A percentile compares a stretch with the other conserved stretches of the same genome.
phyloP scores from a whole-genome alignment of 1,284 basidiomycete genomes.

The Cutaneotrichosporon sp. region DNA sequence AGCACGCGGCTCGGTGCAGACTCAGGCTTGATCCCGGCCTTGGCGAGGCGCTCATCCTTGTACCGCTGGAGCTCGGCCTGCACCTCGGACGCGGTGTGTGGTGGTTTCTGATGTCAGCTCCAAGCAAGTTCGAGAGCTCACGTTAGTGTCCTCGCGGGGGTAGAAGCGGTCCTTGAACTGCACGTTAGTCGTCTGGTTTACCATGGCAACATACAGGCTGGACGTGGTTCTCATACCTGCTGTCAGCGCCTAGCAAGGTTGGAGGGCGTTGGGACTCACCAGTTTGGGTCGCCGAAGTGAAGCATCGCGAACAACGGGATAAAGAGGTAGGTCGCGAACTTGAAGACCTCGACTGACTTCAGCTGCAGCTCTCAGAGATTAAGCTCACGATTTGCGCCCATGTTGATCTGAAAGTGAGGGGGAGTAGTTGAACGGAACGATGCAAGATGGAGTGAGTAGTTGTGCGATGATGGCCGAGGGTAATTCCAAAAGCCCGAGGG shows the following conservation, averaged over 20 bases:
- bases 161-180: conserved; percentile 47
- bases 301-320: conserved; percentile 79
- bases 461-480: conserved; percentile 3
- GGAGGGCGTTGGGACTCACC: conserved; percentile 56
- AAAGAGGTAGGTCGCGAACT: conserved; percentile 83
- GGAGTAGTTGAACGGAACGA: background rate
- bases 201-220: conserved; percentile 19
- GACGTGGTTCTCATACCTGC: conserved; percentile 30
- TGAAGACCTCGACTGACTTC: conserved; percentile 72
- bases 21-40: conserved; percentile 7
- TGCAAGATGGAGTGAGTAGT: background rate
- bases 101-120: conserved; percentile 38
- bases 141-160: conserved; percentile 50
- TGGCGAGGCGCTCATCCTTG: conserved; percentile 31
- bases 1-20: conserved; percentile 4
- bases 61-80: conserved; percentile 40
- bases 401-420: conserved; percentile 9
- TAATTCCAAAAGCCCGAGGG: background rate
- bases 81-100: conserved; percentile 34
- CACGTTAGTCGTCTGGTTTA: background rate
- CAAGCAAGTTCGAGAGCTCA: conserved; percentile 25
- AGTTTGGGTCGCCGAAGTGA: conserved; percentile 84
- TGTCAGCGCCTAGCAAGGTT: conserved; percentile 10
- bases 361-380: background rate
- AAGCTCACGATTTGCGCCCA: conserved; percentile 27